phyloP scores from a whole-genome alignment of 148 eudicot species.

The Vaccinium corymbosum region DNA sequence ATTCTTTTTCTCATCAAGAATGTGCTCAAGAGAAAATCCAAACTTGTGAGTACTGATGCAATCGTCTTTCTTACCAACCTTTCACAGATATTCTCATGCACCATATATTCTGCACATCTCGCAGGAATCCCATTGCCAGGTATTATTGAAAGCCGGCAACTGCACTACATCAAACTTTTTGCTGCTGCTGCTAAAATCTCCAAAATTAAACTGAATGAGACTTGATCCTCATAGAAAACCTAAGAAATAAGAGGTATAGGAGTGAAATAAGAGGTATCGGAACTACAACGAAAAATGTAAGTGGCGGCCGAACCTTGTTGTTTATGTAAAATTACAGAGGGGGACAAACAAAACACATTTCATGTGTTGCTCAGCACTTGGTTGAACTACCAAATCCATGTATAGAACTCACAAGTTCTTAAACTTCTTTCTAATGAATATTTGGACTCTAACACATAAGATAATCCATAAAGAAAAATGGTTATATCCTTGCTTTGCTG shows the following conservation, averaged over 20 bases:
- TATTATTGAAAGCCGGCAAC: conserved; percentile 34
- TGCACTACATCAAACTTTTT: conserved; percentile 16
- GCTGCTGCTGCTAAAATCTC: conserved; percentile 27
- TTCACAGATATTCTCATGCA: conserved; percentile 36
- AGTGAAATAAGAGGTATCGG: too few relatives aligned
- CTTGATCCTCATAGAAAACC: conserved; percentile 10
- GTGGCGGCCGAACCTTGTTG: neutral
- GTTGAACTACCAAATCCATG: neutral
- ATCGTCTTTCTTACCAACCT: conserved; percentile 37
- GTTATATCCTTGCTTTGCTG: neutral
- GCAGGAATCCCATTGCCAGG: conserved; percentile 30
- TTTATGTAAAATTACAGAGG: too few relatives aligned
- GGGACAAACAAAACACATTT: too few relatives aligned
- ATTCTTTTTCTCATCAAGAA: conserved; percentile 21
- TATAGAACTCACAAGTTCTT: neutral
- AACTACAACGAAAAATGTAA: neutral
- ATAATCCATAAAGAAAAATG: neutral
- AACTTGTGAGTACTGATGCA: conserved; percentile 33
- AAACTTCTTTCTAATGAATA: neutral
- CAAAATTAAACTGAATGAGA: conserved; percentile 25
- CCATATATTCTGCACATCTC: conserved; percentile 49
- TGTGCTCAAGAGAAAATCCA: conserved; percentile 28
- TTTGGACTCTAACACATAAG: neutral
- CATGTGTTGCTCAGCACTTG: neutral
- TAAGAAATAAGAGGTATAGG: neutral